Evolutionary conservation across 805 yeast genomes (phyloP).

Genomic region (Kodamaea hsintzibuensis): DNA sequence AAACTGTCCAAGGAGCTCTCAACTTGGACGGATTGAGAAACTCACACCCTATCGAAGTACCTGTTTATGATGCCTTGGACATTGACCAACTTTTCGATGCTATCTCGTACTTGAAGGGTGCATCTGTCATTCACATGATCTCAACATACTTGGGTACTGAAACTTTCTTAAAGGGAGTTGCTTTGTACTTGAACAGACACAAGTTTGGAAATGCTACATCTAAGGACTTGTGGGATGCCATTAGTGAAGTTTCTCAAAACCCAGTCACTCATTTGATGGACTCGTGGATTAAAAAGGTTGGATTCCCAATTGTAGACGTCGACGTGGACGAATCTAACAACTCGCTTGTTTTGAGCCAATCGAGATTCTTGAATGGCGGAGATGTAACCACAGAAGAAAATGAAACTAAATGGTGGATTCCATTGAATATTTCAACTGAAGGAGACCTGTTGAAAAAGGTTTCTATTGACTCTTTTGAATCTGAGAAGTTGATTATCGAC

Average conservation of each 20-base stretch:
- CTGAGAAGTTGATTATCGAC: constrained; percentile 22
- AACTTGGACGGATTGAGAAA: constrained; percentile 56
- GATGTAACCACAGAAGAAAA: constrained; percentile 61
- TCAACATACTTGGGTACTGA: constrained; percentile 70
- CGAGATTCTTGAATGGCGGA: constrained; percentile 63
- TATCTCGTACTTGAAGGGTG: constrained; percentile 80
- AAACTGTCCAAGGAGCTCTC: constrained; percentile 51
- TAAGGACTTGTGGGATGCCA: constrained; percentile 68
- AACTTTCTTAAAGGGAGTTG: constrained; percentile 69
- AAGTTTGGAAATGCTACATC: constrained; percentile 73
- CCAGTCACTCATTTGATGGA: constrained; percentile 62
- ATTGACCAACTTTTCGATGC: constrained; percentile 82
- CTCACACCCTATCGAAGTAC: constrained; percentile 83
- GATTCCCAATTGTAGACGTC: constrained; percentile 69
- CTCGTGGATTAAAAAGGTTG: constrained; percentile 71
- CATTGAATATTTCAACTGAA: constrained; percentile 40
- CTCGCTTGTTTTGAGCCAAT: constrained; percentile 48
- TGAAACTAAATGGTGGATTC: constrained; percentile 59
- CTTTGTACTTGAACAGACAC: constrained; percentile 62
- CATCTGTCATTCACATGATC: constrained; percentile 75
- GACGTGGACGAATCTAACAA: constrained; percentile 22
- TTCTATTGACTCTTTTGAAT: constrained; percentile 24
- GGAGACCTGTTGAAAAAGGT: background rate
- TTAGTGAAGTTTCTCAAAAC: constrained; percentile 61
- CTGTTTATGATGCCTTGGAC: constrained; percentile 75